phyloP scores from a whole-genome alignment of 2,329 filamentous ascomycete genomes.

The Lasiodiplodia sp. region DNA sequence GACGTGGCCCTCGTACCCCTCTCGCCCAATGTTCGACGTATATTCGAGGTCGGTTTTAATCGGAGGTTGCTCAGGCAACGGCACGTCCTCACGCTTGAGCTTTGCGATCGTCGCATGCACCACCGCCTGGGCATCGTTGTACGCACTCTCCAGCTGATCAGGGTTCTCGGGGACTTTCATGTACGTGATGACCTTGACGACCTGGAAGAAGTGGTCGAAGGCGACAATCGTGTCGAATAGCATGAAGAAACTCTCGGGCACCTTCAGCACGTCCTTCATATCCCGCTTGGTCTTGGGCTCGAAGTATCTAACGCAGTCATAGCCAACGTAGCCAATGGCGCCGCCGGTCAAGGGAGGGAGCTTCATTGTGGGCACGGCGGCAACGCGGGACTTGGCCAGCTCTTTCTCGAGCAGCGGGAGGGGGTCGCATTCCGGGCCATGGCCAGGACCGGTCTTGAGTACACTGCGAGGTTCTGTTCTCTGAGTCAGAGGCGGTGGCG shows the following conservation, averaged over 20 bases:
- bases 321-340: conserved; percentile 95
- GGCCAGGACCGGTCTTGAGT: conserved; percentile 84
- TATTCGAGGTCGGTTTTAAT: conserved; percentile 79
- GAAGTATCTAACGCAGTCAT: conserved; percentile 97
- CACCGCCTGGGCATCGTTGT: conserved; percentile 69
- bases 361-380: conserved; percentile 80
- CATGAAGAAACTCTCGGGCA: conserved; percentile 97
- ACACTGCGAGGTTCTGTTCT: conserved; percentile 71
- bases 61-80: conserved; percentile 77
- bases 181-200: conserved; percentile 93
- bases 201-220: conserved; percentile 92
- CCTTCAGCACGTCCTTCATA: conserved; percentile 84
- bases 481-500: conserved; percentile 8
- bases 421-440: conserved; percentile 85
- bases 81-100: conserved; percentile 76
- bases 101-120: conserved; percentile 74
- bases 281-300: conserved; percentile 93
- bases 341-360: conserved; percentile 89
- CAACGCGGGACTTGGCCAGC: conserved; percentile 78
- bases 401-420: conserved; percentile 83
- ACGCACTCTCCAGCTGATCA: conserved; percentile 69
- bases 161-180: conserved; percentile 68
- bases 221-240: conserved; percentile 93
- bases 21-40: conserved; percentile 87
- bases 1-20: conserved; percentile 92